A percentile compares a stretch with the other conserved stretches of the same genome.
Conservation (phyloP, 2,329 filamentous ascomycete genomes). For the Venturiaceae sp. region DNA sequence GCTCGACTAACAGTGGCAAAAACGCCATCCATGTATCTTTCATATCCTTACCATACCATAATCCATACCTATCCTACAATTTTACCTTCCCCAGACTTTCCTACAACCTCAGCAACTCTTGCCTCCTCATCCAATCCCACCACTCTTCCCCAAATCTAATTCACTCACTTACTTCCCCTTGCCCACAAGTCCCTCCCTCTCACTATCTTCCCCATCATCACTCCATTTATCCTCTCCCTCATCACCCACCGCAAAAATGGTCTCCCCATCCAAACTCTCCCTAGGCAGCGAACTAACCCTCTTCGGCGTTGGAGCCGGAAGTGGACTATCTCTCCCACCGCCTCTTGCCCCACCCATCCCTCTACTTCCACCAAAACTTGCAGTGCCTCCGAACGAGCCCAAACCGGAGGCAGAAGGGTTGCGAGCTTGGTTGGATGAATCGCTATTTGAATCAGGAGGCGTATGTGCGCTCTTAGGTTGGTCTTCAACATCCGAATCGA, state of each 20-base stretch:
- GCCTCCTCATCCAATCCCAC: too few relatives aligned
- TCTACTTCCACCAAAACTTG: too few relatives aligned
- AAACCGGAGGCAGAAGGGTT: too few relatives aligned
- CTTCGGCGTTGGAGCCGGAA: conserved; percentile 43
- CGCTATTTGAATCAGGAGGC: conserved; percentile 9
- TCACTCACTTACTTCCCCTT: neutral
- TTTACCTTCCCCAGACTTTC: neutral
- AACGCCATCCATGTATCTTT: neutral
- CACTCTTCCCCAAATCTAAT: neutral
- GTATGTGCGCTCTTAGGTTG: conserved; percentile 13
- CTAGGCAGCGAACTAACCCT: conserved; percentile 40
- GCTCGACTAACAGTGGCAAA: too few relatives aligned
- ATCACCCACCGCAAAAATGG: conserved; percentile 85
- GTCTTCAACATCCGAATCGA: conserved; percentile 9
- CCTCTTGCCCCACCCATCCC: conserved; percentile 7
- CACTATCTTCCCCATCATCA: conserved; percentile 54
- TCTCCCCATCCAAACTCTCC: conserved; percentile 74
- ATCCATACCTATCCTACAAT: neutral
- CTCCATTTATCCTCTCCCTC: conserved; percentile 77
- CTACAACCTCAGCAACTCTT: too few relatives aligned
- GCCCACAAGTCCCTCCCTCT: conserved; percentile 6
- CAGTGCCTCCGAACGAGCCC: too few relatives aligned
- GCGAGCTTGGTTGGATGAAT: too few relatives aligned
- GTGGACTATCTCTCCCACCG: conserved; percentile 25
- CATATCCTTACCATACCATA: neutral